A percentile compares a stretch with the other conserved stretches of the same genome.
Evolutionary conservation across 768 basidiomycete genomes (phyloP).

Genomic region (Phlebiopsis gigantea): DNA sequence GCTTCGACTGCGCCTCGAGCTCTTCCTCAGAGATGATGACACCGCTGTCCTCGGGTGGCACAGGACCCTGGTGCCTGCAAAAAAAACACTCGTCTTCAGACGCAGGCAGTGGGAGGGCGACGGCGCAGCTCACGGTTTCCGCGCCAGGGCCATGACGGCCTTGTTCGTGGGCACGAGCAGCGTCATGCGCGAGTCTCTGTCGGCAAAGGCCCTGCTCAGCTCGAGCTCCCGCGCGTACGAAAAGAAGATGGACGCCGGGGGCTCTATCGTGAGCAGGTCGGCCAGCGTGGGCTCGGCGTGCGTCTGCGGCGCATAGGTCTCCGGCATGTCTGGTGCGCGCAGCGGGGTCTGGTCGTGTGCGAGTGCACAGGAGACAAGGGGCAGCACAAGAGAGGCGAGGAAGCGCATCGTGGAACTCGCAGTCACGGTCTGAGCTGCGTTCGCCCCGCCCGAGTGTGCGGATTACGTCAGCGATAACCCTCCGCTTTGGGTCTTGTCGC

Average conservation of each 20-base stretch:
- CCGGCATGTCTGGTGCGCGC: constrained; percentile 15
- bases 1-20: constrained; percentile 51
- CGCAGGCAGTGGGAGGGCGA: background rate
- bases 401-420: constrained; percentile 17
- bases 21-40: constrained; percentile 56
- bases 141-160: constrained; percentile 73
- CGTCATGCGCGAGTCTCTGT: constrained; percentile 36
- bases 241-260: constrained; percentile 76
- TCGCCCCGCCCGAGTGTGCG: background rate
- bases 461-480: background rate
- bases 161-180: constrained; percentile 84
- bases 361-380: constrained; percentile 28
- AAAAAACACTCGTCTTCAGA: no score
- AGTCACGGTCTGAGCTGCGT: background rate
- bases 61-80: constrained; percentile 56
- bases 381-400: constrained; percentile 25
- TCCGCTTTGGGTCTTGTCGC: background rate
- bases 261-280: constrained; percentile 75
- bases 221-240: constrained; percentile 73
- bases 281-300: constrained; percentile 52
- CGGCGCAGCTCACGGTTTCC: constrained; percentile 67
- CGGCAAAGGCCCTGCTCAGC: constrained; percentile 45
- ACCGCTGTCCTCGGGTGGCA: constrained; percentile 27
- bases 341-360: constrained; percentile 24
- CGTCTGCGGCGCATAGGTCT: constrained; percentile 32